Evolutionary conservation across 305 asterid genomes (phyloP).

Genomic region (Vinca major): DNA sequence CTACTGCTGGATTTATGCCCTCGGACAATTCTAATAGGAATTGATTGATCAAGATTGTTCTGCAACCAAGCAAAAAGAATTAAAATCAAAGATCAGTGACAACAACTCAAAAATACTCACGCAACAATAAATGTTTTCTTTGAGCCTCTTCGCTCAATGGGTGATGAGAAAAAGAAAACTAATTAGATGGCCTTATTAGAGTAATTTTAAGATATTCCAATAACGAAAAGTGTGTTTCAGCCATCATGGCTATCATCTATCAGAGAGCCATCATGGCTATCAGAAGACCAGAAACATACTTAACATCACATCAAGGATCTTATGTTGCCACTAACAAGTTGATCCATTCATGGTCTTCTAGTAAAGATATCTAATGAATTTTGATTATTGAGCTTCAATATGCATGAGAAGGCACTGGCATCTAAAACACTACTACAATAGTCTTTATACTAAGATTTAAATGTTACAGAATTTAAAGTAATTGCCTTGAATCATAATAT

Average conservation of each 20-base stretch:
- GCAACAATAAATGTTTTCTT: not conserved
- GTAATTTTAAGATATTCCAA: not conserved
- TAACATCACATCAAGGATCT: not conserved
- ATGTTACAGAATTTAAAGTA: not conserved
- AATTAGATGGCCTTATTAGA: not conserved
- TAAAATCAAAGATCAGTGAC: not conserved
- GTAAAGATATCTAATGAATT: not conserved
- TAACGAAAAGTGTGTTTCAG: not conserved
- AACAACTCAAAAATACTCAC: not conserved
- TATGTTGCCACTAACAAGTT: not conserved
- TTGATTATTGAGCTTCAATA: not conserved
- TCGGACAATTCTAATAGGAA: conserved; percentile 17
- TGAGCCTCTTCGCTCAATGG: not conserved
- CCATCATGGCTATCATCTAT: not conserved
- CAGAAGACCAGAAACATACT: not conserved
- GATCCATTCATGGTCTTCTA: not conserved
- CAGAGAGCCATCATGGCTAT: not conserved
- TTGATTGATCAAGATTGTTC: conserved; percentile 19
- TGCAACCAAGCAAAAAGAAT: conserved; percentile 4
- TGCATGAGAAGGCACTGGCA: not conserved
- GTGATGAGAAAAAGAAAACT: not conserved
- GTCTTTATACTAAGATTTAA: not conserved
- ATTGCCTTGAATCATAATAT: not conserved
- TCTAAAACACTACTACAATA: not conserved
- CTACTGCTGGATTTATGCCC: conserved; percentile 6